phyloP scores from a whole-genome alignment of 1,139 yeast species.

The Yamadazyma pseudoaaseri region DNA sequence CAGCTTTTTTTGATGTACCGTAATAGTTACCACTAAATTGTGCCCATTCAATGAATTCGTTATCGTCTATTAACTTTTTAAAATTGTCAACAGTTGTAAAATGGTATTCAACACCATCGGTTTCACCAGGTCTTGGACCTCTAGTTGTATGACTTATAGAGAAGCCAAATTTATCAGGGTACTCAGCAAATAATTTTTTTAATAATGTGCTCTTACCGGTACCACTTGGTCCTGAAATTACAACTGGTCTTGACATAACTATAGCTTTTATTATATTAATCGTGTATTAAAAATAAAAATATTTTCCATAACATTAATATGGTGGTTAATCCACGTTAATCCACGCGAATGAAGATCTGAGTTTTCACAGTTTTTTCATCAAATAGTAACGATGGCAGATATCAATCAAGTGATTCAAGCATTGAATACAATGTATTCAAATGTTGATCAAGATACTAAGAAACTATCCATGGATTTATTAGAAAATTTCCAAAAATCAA shows the following conservation, averaged over 20 bases:
- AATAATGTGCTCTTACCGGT: slow-evolving; percentile 94
- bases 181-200: slow-evolving; percentile 86
- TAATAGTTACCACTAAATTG: slow-evolving; percentile 96
- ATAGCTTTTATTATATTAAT: slow-evolving; percentile 9
- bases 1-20: slow-evolving; percentile 88
- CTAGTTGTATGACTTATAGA: slow-evolving; percentile 95
- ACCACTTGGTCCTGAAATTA: slow-evolving; percentile 96
- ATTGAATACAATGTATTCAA: slow-evolving; percentile 60
- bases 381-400: slow-evolving; percentile 8
- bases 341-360: neutral
- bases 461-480: slow-evolving; percentile 63
- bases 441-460: slow-evolving; percentile 51
- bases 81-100: slow-evolving; percentile 79
- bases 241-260: slow-evolving; percentile 68
- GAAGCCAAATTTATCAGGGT: slow-evolving; percentile 86
- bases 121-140: slow-evolving; percentile 87
- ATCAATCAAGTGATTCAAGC: slow-evolving; percentile 43
- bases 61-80: slow-evolving; percentile 66
- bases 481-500: slow-evolving; percentile 79
- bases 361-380: neutral
- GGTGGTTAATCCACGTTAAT: neutral
- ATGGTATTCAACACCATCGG: slow-evolving; percentile 84
- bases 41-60: slow-evolving; percentile 94
- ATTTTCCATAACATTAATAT: slow-evolving; percentile 1
- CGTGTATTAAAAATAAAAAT: neutral